These are phyloP conservation scores for Penicillium pulvis DNA, from an alignment of 495 filamentous ascomycete genomes.

Conservation along the genomic window DNA sequence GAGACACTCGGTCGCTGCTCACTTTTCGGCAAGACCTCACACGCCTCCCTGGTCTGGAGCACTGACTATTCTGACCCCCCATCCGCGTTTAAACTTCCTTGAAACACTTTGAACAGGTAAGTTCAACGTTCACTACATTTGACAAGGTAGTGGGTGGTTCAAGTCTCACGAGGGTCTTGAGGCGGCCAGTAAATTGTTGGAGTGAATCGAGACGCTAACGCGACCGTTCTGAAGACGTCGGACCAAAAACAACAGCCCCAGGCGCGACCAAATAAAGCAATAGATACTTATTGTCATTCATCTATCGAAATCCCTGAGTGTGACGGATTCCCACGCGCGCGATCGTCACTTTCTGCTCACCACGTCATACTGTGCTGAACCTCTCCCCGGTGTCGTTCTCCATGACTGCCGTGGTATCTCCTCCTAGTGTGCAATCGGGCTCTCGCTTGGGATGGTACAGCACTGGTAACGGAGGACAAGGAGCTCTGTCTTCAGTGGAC, in stretches of 20 bases:
- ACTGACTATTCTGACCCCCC: conserved; percentile 15
- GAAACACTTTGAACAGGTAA: conserved; percentile 18
- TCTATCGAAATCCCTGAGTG: not conserved
- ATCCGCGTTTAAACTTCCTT: conserved; percentile 6
- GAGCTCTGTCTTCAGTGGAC: conserved; percentile 76
- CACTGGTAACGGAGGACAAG: conserved; percentile 71
- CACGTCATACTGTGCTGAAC: conserved; percentile 17
- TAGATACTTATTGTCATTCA: not conserved
- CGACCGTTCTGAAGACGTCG: conserved; percentile 30
- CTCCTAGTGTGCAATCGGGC: conserved; percentile 80
- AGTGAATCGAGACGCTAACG: conserved; percentile 26
- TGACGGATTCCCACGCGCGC: not conserved
- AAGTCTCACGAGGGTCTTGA: conserved; percentile 2
- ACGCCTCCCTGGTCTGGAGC: conserved; percentile 39
- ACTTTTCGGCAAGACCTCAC: conserved; percentile 35
- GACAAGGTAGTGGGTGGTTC: conserved; percentile 4
- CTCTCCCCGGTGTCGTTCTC: conserved; percentile 41
- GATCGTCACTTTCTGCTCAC: conserved; percentile 3
- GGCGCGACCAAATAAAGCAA: conserved; percentile 1
- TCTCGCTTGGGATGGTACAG: conserved; percentile 62
- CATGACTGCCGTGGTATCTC: conserved; percentile 98
- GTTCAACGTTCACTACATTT: conserved; percentile 4
- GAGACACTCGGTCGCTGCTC: conserved; percentile 38
- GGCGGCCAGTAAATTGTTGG: not conserved
- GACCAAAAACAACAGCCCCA: conserved; percentile 17